Base-by-base conservation (phyloP, 768 basidiomycete species). In the Podaxis sp. region DNA sequence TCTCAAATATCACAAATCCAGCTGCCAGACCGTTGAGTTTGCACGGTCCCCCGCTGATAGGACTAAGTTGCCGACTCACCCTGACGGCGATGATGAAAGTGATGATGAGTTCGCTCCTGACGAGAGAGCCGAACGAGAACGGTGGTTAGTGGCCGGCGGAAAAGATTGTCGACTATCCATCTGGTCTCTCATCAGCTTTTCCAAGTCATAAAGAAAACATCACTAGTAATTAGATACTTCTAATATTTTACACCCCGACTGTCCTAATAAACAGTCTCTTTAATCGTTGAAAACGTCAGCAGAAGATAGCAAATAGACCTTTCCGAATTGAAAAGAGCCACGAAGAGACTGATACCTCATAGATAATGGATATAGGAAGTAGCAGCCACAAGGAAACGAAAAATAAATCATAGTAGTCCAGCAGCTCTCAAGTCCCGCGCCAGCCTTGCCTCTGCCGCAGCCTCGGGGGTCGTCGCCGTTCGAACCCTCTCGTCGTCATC, bases 1-100 rank as follows among this genome's bases (percentile, higher is more conserved):
- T 3, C 80, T 98, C 6, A 78, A 78, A 25, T 92, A 93, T 70
- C 96, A 98, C 77, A 91, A 92, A 65, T 80, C 82, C 8, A 83
- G 81, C 13, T 90, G 91, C 61, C 91, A 96, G 66, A 81, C 85
- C 3, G 67, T 97, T 19, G 80, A 85, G 2, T 98, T 98, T 70
- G 87, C 90, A 22, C 70, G 73, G 17, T 68, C 75, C 36, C 38
- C 64, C 29, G 36, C 49, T 24, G 55, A 49, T 24, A 36, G 19
- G 37, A 8, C 36, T 8, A 47, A 63, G 64, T 22, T 17, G 46
- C 24, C 27, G 22, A 19, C 33, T 12, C 49, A 36, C 11, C 24
- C 5, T 19, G 71, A 70, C 2, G 73, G 72, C n/a, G 74, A 76
- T 11, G 70, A 72, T 1, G 75, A 78, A 4, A 81, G 81, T 6